A percentile compares a stretch with the other conserved stretches of the same genome.
phyloP scores from a whole-genome alignment of 192 early-diverging fungal species.

The Chytriomyces sp. region DNA sequence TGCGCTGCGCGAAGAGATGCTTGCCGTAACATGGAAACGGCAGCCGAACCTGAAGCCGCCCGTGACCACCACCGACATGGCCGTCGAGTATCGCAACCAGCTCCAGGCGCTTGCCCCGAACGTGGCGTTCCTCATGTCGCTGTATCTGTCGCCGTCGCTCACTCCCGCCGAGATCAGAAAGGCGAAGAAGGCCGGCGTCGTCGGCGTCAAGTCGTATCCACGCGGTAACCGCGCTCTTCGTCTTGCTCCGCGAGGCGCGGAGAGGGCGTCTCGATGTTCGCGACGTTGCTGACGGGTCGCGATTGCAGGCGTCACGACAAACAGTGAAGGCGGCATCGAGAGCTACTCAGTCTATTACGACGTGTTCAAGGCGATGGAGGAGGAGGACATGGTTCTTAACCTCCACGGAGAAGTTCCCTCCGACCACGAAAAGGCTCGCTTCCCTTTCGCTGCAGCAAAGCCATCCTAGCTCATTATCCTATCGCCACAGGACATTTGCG shows the following conservation, averaged over 20 bases:
- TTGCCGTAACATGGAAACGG: no score
- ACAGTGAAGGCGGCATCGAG: conserved; percentile 94
- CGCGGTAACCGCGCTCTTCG: no score
- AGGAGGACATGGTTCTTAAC: conserved; percentile 89
- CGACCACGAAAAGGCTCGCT: conserved; percentile 68
- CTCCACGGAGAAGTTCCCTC: conserved; percentile 94
- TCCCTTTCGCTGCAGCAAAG: not conserved
- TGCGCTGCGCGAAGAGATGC: no score
- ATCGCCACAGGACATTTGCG: conserved; percentile 74
- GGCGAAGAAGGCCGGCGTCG: conserved; percentile 82
- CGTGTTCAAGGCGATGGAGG: conserved; percentile 94
- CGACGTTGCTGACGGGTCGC: no score
- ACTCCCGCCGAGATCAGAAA: conserved; percentile 87
- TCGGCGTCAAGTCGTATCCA: conserved; percentile 48
- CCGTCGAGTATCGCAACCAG: conserved; percentile 78
- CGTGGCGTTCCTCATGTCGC: conserved; percentile 89
- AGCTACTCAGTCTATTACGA: conserved; percentile 85
- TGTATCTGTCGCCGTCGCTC: conserved; percentile 86
- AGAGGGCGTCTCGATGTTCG: no score
- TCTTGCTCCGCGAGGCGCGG: no score
- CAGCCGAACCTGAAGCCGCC: conserved; percentile 95
- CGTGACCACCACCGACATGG: conserved; percentile 83
- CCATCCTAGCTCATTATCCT: not conserved
- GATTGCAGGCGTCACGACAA: conserved; percentile 99
- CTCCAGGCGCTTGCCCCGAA: conserved; percentile 80